These are phyloP conservation scores for Gliomastix tumulicola DNA, from an alignment of 2,329 filamentous ascomycete species.

Conservation along the genomic window DNA sequence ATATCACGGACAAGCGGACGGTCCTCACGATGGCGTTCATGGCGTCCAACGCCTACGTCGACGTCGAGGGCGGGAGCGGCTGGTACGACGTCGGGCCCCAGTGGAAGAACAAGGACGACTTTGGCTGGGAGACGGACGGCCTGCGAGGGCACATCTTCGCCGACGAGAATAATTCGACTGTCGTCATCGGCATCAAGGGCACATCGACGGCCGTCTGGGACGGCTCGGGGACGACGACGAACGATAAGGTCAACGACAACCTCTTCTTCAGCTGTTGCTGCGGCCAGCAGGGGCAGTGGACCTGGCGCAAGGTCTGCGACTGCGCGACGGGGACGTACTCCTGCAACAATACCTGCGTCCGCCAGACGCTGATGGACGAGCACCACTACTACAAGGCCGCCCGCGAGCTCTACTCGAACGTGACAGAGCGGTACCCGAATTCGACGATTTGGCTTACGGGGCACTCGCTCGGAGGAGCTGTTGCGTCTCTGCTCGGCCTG, in stretches of 20 bases:
- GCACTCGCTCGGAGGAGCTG: slow-evolving; percentile 85
- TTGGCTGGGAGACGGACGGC: slow-evolving; percentile 88
- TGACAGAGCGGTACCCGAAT: slow-evolving; percentile 79
- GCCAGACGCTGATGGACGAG: slow-evolving; percentile 67
- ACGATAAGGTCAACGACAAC: slow-evolving; percentile 97
- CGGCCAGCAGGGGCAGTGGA: slow-evolving; percentile 82
- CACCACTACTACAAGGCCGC: slow-evolving; percentile 89
- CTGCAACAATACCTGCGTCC: slow-evolving; percentile 88
- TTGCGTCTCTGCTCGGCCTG: slow-evolving; percentile 80
- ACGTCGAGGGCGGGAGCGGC: slow-evolving; percentile 61
- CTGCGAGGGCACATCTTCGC: slow-evolving; percentile 89
- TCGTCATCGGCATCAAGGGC: slow-evolving; percentile 90
- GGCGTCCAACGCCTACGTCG: slow-evolving; percentile 83
- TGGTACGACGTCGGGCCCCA: slow-evolving; percentile 76
- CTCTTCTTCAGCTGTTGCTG: slow-evolving; percentile 98
- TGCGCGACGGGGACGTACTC: slow-evolving; percentile 82
- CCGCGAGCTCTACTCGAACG: slow-evolving; percentile 84
- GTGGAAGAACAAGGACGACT: slow-evolving; percentile 82
- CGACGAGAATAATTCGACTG: slow-evolving; percentile 75
- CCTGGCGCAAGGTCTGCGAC: slow-evolving; percentile 89
- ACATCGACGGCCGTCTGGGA: slow-evolving; percentile 89
- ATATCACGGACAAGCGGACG: slow-evolving; percentile 79
- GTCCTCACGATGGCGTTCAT: slow-evolving; percentile 81
- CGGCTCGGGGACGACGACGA: slow-evolving; percentile 92
- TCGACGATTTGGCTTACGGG: slow-evolving; percentile 85